Evolutionary conservation across 495 filamentous ascomycete genomes (phyloP), one percentile per base, ranked within the genome.

Genomic region (Evansstolkia leycettana): DNA sequence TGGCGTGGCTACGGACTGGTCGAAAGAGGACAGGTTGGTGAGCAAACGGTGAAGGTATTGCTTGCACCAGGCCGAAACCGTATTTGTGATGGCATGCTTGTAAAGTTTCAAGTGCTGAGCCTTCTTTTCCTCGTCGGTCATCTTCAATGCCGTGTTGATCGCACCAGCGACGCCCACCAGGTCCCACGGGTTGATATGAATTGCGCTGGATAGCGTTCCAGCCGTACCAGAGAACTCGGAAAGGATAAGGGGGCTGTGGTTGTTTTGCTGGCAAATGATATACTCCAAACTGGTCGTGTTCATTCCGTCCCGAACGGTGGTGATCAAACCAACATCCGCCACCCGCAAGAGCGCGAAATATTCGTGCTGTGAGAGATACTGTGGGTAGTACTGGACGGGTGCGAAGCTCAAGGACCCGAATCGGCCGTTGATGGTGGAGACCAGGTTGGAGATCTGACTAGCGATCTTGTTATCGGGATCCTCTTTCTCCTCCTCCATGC

Each of bases 141-240:
- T 84, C 5, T 62, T 75, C 41, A 95, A 61, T 1, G 87, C 88
- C 39, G 75, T 58, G 42, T 88, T 72, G 50, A 95, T 89, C 31
- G 80, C 70, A 26, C 72, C 68, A 7, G 88, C 86, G 15, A 93
- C 85, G 10, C 79, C 85, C 12, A 68, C 70, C 14, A 86, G 64
- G 45, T 94, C 84, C 81, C 87, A 94, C 2, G 88, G 88, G 57
- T 95, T 95, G 57, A 95, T 90, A 50, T 92, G 84, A 39, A 94
- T 82, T 15, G 88, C 88, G 48, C 78, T 78, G 33, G 70, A 74
- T 19, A 95, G 72, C 13, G 78, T 87, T 24, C 85, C 84, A 28
- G 88, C 87, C 0, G 88, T 93, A 42, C 88, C 88, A 24, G 87
- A 93, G 55, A 95, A 95, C 57, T 95, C 88, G 7, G 88, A 95